phyloP scores from a whole-genome alignment of 2,329 filamentous ascomycete genomes.

The Botrytis elliptica region DNA sequence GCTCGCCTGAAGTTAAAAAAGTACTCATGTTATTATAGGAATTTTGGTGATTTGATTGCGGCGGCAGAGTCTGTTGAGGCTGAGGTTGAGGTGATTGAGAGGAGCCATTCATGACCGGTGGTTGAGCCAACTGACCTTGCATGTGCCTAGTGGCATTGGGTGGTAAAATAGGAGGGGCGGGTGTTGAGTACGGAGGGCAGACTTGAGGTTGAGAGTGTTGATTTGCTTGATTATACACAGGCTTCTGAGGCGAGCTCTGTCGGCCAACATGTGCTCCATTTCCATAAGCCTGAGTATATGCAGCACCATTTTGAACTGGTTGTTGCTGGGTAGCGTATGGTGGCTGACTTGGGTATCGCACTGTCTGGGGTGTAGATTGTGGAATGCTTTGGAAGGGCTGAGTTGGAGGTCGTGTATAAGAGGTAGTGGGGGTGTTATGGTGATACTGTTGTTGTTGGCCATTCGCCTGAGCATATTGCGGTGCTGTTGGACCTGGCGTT shows the following conservation, averaged over 20 bases:
- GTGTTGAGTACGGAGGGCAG: conserved; percentile 31
- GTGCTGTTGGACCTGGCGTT: conserved; percentile 31
- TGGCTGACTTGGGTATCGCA: conserved; percentile 33
- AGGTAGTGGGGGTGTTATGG: conserved; percentile 29
- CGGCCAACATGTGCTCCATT: conserved; percentile 31
- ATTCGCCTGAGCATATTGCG: conserved; percentile 31
- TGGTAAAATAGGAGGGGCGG: conserved; percentile 31
- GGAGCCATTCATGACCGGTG: conserved; percentile 32
- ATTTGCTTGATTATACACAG: conserved; percentile 34
- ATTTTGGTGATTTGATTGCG: conserved; percentile 15
- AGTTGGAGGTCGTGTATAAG: conserved; percentile 31
- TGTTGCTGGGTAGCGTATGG: conserved; percentile 34
- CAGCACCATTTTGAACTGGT: conserved; percentile 32
- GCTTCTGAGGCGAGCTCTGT: conserved; percentile 38
- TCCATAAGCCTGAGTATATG: conserved; percentile 32
- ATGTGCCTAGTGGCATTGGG: conserved; percentile 29
- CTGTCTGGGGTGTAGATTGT: conserved; percentile 30
- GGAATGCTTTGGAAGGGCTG: conserved; percentile 32
- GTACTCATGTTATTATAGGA: conserved; percentile 30
- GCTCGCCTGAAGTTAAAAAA: conserved; percentile 39
- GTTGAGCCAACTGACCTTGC: conserved; percentile 27
- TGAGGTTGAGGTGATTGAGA: conserved; percentile 30
- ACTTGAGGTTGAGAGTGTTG: conserved; percentile 28
- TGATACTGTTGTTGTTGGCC: conserved; percentile 31
- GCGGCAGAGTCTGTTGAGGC: conserved; percentile 9